These are phyloP conservation scores for Entamoeba invadens DNA, from an alignment of 208 protist genomes.

Conservation along the genomic window DNA sequence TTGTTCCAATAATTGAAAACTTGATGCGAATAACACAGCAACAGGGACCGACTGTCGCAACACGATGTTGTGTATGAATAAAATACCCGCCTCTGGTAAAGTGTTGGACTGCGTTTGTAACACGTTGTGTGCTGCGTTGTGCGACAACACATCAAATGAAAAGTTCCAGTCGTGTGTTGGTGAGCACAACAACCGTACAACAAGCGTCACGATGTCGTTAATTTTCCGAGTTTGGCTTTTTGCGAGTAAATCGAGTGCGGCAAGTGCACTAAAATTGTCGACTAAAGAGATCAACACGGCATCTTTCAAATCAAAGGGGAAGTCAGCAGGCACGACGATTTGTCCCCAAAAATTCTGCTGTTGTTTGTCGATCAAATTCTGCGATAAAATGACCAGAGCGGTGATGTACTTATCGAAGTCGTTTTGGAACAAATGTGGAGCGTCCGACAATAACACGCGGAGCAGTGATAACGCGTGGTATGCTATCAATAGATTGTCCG, in stretches of 20 bases:
- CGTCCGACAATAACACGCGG: background rate
- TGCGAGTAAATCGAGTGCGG: background rate
- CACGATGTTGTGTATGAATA: background rate
- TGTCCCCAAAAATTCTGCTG: background rate
- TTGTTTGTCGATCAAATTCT: background rate
- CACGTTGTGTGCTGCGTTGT: background rate
- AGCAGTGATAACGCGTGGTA: background rate
- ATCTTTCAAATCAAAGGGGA: background rate
- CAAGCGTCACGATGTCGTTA: background rate
- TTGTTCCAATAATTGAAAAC: constrained; percentile 3
- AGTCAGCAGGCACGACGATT: background rate
- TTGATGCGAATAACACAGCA: background rate
- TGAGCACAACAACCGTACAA: background rate
- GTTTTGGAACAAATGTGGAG: background rate
- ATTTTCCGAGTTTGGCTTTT: background rate
- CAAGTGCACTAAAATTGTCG: background rate
- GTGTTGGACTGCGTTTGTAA: background rate
- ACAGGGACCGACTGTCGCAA: background rate
- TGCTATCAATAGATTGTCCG: background rate
- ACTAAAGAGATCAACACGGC: background rate
- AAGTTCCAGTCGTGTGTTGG: background rate
- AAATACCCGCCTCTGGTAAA: background rate
- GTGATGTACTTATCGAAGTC: background rate
- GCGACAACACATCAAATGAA: background rate
- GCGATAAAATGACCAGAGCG: background rate